A percentile compares a stretch with the other conserved stretches of the same genome.
These are phyloP conservation scores for Colletotrichum endophyticum DNA, from an alignment of 2,329 filamentous ascomycete genomes.

Conservation along the genomic window DNA sequence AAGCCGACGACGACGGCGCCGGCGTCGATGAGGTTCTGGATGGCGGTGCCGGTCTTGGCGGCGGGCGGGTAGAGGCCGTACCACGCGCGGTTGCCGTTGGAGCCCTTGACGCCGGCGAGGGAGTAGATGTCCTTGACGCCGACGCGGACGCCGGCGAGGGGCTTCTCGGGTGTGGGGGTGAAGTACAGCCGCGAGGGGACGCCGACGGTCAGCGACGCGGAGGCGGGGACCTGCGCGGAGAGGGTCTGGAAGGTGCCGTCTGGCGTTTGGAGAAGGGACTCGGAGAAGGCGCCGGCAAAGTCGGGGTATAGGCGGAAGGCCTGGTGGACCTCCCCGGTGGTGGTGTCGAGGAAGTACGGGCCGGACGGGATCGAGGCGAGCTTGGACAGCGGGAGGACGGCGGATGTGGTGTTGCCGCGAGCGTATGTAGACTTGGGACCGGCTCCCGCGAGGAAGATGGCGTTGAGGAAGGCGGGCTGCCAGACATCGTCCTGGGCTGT, in stretches of 20 bases:
- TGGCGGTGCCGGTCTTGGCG: conserved; percentile 49
- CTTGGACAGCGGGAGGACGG: conserved; percentile 23
- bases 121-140: conserved; percentile 69
- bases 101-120: conserved; percentile 57
- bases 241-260: conserved; percentile 35
- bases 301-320: conserved; percentile 41
- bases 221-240: conserved; percentile 33
- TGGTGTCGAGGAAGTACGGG: conserved; percentile 39
- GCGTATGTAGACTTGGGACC: background rate
- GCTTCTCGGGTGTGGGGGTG: conserved; percentile 55
- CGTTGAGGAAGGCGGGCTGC: conserved; percentile 25
- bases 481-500: conserved; percentile 31
- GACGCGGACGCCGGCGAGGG: conserved; percentile 64
- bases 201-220: conserved; percentile 36
- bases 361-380: conserved; percentile 31
- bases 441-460: conserved; percentile 24
- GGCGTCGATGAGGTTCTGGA: conserved; percentile 62
- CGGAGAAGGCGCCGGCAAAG: conserved; percentile 34
- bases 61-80: conserved; percentile 55
- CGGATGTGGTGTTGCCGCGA: conserved; percentile 16
- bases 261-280: conserved; percentile 33
- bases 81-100: conserved; percentile 61
- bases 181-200: conserved; percentile 68
- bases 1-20: conserved; percentile 58
- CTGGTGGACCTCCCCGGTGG: conserved; percentile 34